Base-by-base conservation (phyloP, 1,284 basidiomycete genomes). In the Thelephora terrestris region DNA sequence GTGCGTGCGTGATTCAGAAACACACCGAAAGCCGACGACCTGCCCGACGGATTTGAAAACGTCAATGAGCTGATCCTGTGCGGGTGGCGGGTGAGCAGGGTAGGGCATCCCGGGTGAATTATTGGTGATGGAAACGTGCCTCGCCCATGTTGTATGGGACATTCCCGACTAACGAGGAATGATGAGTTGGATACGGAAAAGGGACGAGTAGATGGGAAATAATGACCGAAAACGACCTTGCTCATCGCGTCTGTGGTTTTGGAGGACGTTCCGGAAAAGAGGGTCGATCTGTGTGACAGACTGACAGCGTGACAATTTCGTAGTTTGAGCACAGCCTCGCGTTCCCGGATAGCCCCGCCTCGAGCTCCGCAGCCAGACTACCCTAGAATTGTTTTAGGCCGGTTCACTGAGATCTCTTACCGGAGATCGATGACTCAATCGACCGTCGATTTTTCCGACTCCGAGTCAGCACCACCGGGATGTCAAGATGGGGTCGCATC, bases 121-220 rank as follows among this genome's bases (percentile, higher is more conserved):
- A 7, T 32, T 17, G 24, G 20, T 16, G 14, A 24, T 12, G 12
- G 18, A 29, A n/a, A 20, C 12, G 17, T 35, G 69, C 79, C 70
- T 90, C 87, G 44, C 78, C 80, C 83, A 89, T 90, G 57, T 84
- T 85, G 64, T 90, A 90, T 23, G 86, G 86, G 7, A 90, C 85
- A 75, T 90, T 90, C 49, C 87, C 86, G 43, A 90, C 86, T 89
- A 55, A 23, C 12, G 36, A 36, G 21, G 35, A 43, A 16, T 24
- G 17, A 27, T 12, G 29, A 47, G 25, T 45, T 27, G 36, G n/a
- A 40, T 47, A n/a, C 42, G 34, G 45, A n/a, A 40, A 14, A 18
- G 7, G 24, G 16, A 35, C 17, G 17, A 27, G 24, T 20, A 23
- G 10, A 18, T n/a, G 35, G 29, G 29, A 43, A 39, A 44, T 12